These are phyloP conservation scores for Alternaria sp. DNA, from an alignment of 2,329 filamentous ascomycete species.

Conservation along the genomic window DNA sequence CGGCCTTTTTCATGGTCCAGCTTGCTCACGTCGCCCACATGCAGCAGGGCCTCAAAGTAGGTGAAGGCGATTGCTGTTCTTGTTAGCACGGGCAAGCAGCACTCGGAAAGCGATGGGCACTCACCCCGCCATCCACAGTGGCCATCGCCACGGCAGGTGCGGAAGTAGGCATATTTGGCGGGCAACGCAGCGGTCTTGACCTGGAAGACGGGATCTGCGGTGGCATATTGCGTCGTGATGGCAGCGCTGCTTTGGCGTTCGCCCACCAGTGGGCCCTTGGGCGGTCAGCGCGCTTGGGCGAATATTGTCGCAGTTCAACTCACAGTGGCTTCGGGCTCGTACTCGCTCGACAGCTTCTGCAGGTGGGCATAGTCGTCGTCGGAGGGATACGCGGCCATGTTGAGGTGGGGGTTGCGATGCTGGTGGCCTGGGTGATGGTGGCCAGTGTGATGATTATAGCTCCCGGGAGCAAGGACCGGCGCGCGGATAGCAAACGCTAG, in stretches of 20 bases:
- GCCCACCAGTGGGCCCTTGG: slow-evolving; percentile 82
- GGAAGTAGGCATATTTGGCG: slow-evolving; percentile 84
- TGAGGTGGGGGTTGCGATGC: slow-evolving; percentile 35
- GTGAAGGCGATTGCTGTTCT: slow-evolving; percentile 82
- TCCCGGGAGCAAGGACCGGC: slow-evolving; percentile 46
- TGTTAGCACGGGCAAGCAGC: slow-evolving; percentile 32
- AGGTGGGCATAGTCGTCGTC: slow-evolving; percentile 66
- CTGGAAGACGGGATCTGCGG: slow-evolving; percentile 82
- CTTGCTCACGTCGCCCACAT: slow-evolving; percentile 67
- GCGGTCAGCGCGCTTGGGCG: slow-evolving; percentile 25
- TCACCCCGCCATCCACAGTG: slow-evolving; percentile 98
- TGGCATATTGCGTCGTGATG: slow-evolving; percentile 85
- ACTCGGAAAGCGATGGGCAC: slow-evolving; percentile 36
- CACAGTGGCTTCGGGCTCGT: slow-evolving; percentile 64
- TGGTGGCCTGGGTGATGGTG: slow-evolving; percentile 36
- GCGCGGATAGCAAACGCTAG: slow-evolving; percentile 45
- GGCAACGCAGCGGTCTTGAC: slow-evolving; percentile 86
- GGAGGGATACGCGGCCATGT: slow-evolving; percentile 48
- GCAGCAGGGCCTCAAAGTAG: slow-evolving; percentile 87
- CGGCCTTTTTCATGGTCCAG: slow-evolving; percentile 75
- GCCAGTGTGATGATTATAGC: slow-evolving; percentile 42
- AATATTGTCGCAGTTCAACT: slow-evolving; percentile 36
- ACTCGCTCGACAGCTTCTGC: slow-evolving; percentile 67
- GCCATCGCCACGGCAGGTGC: slow-evolving; percentile 87
- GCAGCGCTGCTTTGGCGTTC: slow-evolving; percentile 75